phyloP scores from a whole-genome alignment of 305 asterid genomes.

The Caryopteris hybrid region DNA sequence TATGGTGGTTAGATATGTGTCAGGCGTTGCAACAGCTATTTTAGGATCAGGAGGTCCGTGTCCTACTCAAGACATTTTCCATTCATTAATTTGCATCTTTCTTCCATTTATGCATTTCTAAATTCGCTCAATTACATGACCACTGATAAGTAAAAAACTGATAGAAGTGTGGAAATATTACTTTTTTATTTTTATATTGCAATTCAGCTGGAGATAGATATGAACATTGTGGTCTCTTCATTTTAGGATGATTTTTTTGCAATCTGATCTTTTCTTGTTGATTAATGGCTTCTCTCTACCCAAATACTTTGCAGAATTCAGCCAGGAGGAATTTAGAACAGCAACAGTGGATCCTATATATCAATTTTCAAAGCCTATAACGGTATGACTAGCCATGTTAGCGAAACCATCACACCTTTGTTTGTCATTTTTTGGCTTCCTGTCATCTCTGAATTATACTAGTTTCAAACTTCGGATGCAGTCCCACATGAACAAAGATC shows the following conservation, averaged over 20 bases:
- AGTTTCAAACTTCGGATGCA: conserved; percentile 25
- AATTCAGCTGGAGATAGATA: conserved; percentile 1
- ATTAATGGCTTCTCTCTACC: conserved; percentile 10
- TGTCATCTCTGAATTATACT: not conserved
- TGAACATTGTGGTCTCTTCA: not conserved
- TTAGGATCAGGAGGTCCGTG: conserved; percentile 90
- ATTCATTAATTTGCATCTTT: not conserved
- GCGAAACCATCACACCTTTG: not conserved
- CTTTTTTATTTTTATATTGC: not conserved
- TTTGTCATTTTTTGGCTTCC: not conserved
- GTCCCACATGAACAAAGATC: conserved; percentile 99
- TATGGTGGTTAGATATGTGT: conserved; percentile 64
- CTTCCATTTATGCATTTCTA: not conserved
- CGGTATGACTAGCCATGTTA: conserved; percentile 41
- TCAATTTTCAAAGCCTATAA: conserved; percentile 82
- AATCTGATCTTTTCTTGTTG: conserved; percentile 15
- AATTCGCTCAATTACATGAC: too few species aligned
- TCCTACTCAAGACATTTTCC: conserved; percentile 1
- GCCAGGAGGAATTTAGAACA: conserved; percentile 59
- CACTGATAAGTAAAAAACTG: not conserved
- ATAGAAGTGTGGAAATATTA: not conserved
- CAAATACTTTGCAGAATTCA: conserved; percentile 56
- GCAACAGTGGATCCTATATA: conserved; percentile 85
- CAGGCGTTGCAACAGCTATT: conserved; percentile 92
- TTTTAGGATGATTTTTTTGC: conserved; percentile 1